Percentiles rank a stretch among this genome's conserved stretches.
Conservation (phyloP, 2,329 filamentous ascomycete genomes). For the Colletotrichum sp. region DNA sequence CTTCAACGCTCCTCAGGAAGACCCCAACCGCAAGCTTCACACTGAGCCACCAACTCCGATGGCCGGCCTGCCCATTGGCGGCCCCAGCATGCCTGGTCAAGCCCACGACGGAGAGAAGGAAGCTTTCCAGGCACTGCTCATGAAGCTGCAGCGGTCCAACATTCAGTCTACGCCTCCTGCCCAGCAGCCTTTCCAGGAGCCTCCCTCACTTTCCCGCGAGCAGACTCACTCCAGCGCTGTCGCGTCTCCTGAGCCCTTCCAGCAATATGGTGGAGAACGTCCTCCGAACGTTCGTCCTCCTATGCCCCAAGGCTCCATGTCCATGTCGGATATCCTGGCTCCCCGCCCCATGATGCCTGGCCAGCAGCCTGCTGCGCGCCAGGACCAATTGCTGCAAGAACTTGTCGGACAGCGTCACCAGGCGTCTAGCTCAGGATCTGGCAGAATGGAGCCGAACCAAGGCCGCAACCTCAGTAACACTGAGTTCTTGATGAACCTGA, state of each 20-base stretch:
- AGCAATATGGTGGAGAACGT: slow-evolving; percentile 50
- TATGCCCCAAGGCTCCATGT: slow-evolving; percentile 40
- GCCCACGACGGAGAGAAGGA: slow-evolving; percentile 76
- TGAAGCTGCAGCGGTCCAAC: slow-evolving; percentile 75
- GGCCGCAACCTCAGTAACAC: slow-evolving; percentile 67
- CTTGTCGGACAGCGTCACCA: slow-evolving; percentile 65
- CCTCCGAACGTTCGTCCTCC: slow-evolving; percentile 49
- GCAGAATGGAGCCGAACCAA: slow-evolving; percentile 47
- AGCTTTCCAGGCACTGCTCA: slow-evolving; percentile 82
- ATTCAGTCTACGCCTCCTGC: slow-evolving; percentile 49
- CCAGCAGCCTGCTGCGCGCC: slow-evolving; percentile 52
- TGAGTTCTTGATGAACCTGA: slow-evolving; percentile 86
- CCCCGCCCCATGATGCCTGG: slow-evolving; percentile 52
- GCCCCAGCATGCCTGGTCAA: slow-evolving; percentile 31
- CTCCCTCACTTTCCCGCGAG: slow-evolving; percentile 32
- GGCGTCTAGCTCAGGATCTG: slow-evolving; percentile 54
- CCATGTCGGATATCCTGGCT: slow-evolving; percentile 58
- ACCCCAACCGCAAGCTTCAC: slow-evolving; percentile 49
- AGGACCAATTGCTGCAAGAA: slow-evolving; percentile 67
- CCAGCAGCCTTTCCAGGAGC: slow-evolving; percentile 47
- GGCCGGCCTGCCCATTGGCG: slow-evolving; percentile 31
- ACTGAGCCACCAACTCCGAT: slow-evolving; percentile 54
- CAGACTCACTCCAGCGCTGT: slow-evolving; percentile 36
- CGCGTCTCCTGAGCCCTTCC: slow-evolving; percentile 54
- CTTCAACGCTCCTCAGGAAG: slow-evolving; percentile 66